Percentiles rank a stretch among this genome's conserved stretches.
Evolutionary conservation across 169 alveolate genomes (phyloP).

Genomic region (Eimeria acervulina): DNA sequence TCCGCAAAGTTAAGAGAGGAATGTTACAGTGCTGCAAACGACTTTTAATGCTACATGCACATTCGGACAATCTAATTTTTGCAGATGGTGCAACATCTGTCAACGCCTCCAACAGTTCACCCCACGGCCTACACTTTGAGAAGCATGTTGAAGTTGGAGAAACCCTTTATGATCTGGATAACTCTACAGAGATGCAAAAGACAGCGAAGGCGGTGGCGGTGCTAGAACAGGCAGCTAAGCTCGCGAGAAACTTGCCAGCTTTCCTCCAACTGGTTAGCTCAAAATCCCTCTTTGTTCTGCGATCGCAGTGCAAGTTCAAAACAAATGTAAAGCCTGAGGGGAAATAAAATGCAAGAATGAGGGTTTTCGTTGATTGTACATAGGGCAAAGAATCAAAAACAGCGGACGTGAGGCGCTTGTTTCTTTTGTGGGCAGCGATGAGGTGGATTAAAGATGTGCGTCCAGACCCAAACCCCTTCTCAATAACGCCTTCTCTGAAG

Average conservation of each 20-base stretch:
- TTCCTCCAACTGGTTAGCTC: slow-evolving; percentile 5
- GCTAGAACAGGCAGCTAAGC: not conserved
- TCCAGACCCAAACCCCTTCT: not conserved
- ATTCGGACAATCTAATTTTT: not conserved
- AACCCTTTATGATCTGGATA: not conserved
- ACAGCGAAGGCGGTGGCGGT: not conserved
- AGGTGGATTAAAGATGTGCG: slow-evolving; percentile 21
- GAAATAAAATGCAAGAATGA: not conserved
- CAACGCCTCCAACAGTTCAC: not conserved
- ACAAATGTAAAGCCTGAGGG: not conserved
- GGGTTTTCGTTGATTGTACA: not conserved
- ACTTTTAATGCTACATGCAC: not conserved
- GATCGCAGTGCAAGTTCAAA: not conserved
- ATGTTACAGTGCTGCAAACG: not conserved
- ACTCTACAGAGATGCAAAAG: not conserved
- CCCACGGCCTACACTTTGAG: not conserved
- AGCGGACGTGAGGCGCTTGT: not conserved
- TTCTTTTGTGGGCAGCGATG: slow-evolving; percentile 22
- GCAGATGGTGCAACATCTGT: not conserved
- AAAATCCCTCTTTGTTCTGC: not conserved
- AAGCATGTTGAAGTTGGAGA: not conserved
- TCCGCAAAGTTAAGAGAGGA: not conserved
- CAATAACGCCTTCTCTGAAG: not conserved
- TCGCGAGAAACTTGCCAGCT: not conserved
- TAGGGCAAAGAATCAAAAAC: not conserved